Conservation (phyloP, 2,329 filamentous ascomycete genomes). For the Penicillium digitatum region DNA sequence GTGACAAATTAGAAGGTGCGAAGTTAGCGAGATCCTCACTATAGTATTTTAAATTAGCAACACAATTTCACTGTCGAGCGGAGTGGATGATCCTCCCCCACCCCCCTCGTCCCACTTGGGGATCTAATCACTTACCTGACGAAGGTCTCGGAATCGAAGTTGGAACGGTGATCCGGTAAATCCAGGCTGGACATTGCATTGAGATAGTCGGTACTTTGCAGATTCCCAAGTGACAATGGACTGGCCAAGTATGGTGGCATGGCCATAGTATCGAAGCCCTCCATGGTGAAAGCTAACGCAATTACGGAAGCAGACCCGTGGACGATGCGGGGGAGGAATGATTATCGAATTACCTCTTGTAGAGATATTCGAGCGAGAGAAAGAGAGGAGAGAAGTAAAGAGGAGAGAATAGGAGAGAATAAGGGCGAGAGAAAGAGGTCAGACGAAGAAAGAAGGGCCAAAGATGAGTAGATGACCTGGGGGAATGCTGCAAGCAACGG, state of each 20-base stretch:
- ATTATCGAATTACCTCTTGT: neutral
- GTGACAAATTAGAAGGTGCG: constrained; percentile 42
- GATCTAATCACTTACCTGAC: constrained; percentile 49
- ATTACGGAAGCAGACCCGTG: constrained; percentile 6
- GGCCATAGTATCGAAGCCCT: constrained; percentile 58
- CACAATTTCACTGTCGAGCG: neutral
- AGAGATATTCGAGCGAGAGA: neutral
- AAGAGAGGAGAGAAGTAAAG: constrained; percentile 2
- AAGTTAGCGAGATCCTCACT: constrained; percentile 51
- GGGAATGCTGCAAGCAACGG: constrained; percentile 12
- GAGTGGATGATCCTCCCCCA: constrained; percentile 6
- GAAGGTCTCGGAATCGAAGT: constrained; percentile 58
- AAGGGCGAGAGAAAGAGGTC: neutral
- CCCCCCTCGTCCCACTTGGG: constrained; percentile 11
- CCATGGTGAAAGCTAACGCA: constrained; percentile 39
- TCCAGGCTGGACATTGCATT: constrained; percentile 52
- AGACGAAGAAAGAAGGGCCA: constrained; percentile 6
- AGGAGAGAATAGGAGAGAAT: neutral
- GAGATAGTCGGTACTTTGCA: constrained; percentile 47
- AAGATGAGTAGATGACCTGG: constrained; percentile 7
- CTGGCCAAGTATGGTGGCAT: constrained; percentile 59
- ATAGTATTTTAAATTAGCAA: constrained; percentile 28
- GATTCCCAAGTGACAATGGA: constrained; percentile 54
- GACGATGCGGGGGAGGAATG: constrained; percentile 7
- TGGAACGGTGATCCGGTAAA: constrained; percentile 55